These are phyloP conservation scores for Melampsora americana DNA, from an alignment of 1,284 basidiomycete genomes.

Conservation along the genomic window DNA sequence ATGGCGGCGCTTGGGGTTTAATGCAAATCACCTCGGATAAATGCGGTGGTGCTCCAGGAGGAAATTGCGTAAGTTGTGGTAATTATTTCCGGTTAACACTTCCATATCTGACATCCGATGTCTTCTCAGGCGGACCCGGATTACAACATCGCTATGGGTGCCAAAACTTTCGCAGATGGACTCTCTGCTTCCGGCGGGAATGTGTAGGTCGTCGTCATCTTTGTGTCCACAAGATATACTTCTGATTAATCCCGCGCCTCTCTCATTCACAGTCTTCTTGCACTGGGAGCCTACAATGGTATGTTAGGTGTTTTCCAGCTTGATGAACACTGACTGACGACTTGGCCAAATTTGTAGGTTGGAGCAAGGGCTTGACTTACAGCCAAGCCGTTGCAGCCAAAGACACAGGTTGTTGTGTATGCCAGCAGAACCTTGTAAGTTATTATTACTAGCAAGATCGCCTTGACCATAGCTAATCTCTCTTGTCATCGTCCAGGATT, in stretches of 20 bases:
- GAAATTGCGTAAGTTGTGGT: conserved; percentile 67
- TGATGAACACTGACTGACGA: not conserved
- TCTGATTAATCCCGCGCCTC: not conserved
- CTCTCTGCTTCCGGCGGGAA: conserved; percentile 62
- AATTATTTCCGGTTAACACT: conserved; percentile 31
- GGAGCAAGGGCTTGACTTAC: conserved; percentile 64
- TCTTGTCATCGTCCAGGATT: conserved; percentile 55
- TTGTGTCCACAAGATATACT: conserved; percentile 14
- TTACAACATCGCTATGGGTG: conserved; percentile 62
- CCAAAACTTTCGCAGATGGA: conserved; percentile 62
- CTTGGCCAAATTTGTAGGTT: conserved; percentile 51
- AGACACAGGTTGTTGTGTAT: conserved; percentile 62
- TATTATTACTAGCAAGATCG: not conserved
- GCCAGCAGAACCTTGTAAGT: conserved; percentile 62
- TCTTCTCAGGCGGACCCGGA: conserved; percentile 46
- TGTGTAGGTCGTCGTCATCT: conserved; percentile 57
- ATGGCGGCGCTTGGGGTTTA: conserved; percentile 70
- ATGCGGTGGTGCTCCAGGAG: conserved; percentile 65
- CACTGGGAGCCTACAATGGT: conserved; percentile 74
- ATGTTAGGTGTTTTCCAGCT: not conserved
- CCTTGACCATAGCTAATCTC: conserved; percentile 55
- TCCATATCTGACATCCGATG: conserved; percentile 52
- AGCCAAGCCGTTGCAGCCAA: conserved; percentile 63
- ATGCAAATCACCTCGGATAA: conserved; percentile 82
- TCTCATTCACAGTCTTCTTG: conserved; percentile 49